Percentiles rank a stretch among this genome's conserved stretches.
Conservation (phyloP, 371 early-diverging fungal species). For the Blakeslea trispora region DNA sequence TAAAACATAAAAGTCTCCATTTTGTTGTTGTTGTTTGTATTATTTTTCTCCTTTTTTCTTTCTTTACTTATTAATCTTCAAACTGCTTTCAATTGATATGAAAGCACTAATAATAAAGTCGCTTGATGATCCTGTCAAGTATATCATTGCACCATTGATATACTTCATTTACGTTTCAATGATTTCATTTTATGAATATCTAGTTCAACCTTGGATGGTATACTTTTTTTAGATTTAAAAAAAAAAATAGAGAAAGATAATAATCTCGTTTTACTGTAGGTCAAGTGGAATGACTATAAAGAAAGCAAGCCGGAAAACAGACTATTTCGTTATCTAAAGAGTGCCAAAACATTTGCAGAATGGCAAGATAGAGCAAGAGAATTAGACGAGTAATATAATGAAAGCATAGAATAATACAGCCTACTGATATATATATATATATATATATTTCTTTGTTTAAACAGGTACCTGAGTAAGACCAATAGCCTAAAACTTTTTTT, state of each 20-base stretch:
- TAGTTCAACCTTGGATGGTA: conserved; percentile 35
- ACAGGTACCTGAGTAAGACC: conserved; percentile 18
- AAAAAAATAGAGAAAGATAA: neutral
- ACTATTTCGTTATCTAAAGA: conserved; percentile 35
- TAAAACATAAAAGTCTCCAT: too few relatives aligned
- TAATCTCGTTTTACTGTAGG: conserved; percentile 9
- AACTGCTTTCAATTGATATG: too few relatives aligned
- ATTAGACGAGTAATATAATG: conserved; percentile 61
- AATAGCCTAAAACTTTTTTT: too few relatives aligned
- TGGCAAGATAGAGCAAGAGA: conserved; percentile 59
- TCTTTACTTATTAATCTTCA: too few relatives aligned
- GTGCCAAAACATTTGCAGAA: conserved; percentile 58
- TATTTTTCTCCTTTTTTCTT: too few relatives aligned
- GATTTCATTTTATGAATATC: conserved; percentile 20
- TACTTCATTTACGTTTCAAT: conserved; percentile 27
- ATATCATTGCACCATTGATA: conserved; percentile 33
- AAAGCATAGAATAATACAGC: too few relatives aligned
- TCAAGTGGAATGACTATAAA: conserved; percentile 32
- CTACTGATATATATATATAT: neutral
- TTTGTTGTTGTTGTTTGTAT: too few relatives aligned
- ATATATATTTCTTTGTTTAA: neutral
- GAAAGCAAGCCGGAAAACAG: conserved; percentile 44
- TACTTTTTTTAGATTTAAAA: too few relatives aligned
- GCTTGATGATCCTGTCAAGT: conserved; percentile 27
- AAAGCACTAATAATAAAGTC: neutral